Percentiles rank a stretch among this genome's conserved stretches.
Evolutionary conservation across 2,329 filamentous ascomycete species (phyloP).

Genomic region (Cercospora sp.): DNA sequence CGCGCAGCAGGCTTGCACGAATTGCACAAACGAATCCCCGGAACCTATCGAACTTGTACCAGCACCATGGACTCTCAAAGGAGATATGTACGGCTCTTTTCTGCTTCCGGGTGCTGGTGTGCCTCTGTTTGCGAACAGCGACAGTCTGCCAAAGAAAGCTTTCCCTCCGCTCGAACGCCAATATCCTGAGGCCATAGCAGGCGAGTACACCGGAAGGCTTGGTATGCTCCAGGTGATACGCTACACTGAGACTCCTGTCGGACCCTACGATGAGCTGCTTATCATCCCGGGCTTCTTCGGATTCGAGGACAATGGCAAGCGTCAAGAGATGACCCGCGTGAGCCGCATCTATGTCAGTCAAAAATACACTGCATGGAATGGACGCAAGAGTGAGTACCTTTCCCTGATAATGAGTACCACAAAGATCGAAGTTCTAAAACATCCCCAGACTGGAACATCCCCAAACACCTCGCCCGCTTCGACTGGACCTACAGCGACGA

Average conservation of each 20-base stretch:
- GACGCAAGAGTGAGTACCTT: constrained; percentile 14
- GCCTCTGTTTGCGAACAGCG: constrained; percentile 2
- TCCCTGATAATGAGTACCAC: not conserved
- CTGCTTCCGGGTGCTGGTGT: constrained; percentile 17
- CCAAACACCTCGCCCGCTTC: constrained; percentile 29
- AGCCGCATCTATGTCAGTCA: constrained; percentile 27
- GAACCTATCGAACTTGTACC: constrained; percentile 15
- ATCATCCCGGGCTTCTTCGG: constrained; percentile 26
- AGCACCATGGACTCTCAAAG: constrained; percentile 25
- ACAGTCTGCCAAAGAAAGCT: constrained; percentile 17
- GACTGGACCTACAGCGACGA: constrained; percentile 22
- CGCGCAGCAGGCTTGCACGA: constrained; percentile 13
- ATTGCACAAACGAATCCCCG: constrained; percentile 24
- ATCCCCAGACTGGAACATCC: constrained; percentile 26
- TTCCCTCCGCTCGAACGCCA: constrained; percentile 20
- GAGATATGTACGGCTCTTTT: constrained; percentile 20
- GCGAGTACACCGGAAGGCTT: constrained; percentile 18
- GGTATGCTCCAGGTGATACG: constrained; percentile 29
- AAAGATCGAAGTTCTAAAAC: not conserved
- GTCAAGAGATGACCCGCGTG: constrained; percentile 7
- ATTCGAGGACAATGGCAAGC: constrained; percentile 13
- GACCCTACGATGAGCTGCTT: constrained; percentile 27
- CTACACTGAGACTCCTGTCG: constrained; percentile 27
- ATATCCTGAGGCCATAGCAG: constrained; percentile 15
- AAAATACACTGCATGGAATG: constrained; percentile 25